phyloP scores from a whole-genome alignment of 495 filamentous ascomycete species.

The Talaromyces thailandensis region DNA sequence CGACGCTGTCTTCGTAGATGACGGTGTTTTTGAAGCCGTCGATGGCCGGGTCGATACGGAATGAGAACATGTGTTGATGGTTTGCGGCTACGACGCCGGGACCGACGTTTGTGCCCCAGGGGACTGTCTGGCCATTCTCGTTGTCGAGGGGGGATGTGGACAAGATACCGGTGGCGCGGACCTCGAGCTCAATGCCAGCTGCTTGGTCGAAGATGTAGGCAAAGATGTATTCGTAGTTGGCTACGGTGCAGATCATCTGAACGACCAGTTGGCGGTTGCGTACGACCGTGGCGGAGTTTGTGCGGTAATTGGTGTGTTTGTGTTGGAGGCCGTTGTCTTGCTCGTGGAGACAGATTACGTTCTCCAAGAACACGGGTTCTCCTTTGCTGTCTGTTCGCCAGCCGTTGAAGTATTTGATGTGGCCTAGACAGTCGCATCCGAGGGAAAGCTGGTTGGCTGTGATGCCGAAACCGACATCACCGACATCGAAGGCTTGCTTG shows the following conservation, averaged over 20 bases:
- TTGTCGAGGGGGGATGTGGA: constrained; percentile 60
- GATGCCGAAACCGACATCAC: constrained; percentile 55
- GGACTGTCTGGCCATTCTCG: constrained; percentile 38
- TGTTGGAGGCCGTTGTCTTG: constrained; percentile 58
- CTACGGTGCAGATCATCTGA: constrained; percentile 71
- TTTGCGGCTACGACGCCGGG: constrained; percentile 70
- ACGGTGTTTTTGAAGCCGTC: constrained; percentile 64
- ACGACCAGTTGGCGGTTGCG: constrained; percentile 49
- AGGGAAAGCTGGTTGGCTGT: constrained; percentile 60
- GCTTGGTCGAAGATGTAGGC: constrained; percentile 79
- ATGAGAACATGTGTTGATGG: constrained; percentile 86
- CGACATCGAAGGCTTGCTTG: constrained; percentile 63
- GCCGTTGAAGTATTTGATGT: constrained; percentile 54
- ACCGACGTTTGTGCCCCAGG: constrained; percentile 76
- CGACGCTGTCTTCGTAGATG: constrained; percentile 57
- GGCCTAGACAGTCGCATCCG: constrained; percentile 58
- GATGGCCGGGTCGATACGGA: constrained; percentile 75
- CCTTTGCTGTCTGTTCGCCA: constrained; percentile 44
- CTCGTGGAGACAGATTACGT: constrained; percentile 58
- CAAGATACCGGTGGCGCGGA: constrained; percentile 79
- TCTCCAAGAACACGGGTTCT: constrained; percentile 39
- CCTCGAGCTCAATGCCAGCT: constrained; percentile 69
- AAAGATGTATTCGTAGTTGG: constrained; percentile 83
- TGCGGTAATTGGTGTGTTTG: constrained; percentile 65
- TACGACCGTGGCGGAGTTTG: constrained; percentile 44